Percentiles rank a stretch among this genome's conserved stretches.
Conservation (phyloP, 1,139 yeast genomes). For the Diutina pseudorugosa region DNA sequence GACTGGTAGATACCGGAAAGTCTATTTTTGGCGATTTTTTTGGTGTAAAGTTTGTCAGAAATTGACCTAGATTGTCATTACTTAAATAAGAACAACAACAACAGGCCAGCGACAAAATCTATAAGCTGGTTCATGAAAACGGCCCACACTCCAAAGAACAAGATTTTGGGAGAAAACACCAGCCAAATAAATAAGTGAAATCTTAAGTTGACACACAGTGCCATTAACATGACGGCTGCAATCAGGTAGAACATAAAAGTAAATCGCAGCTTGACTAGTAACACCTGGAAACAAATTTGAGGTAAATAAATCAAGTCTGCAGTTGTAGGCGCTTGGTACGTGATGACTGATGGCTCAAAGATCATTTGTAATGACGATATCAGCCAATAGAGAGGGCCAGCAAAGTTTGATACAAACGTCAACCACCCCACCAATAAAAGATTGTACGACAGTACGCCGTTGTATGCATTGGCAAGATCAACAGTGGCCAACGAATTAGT, state of each 20-base stretch:
- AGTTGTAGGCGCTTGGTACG: background rate
- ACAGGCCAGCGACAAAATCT: background rate
- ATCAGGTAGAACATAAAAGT: conserved; percentile 44
- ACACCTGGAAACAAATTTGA: conserved; percentile 12
- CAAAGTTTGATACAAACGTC: conserved; percentile 74
- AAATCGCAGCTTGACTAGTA: conserved; percentile 23
- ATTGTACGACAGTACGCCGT: conserved; percentile 65
- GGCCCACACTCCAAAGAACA: conserved; percentile 75
- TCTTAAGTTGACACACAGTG: conserved; percentile 63
- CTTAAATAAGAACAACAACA: background rate
- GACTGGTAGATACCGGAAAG: no score
- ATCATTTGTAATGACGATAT: conserved; percentile 37
- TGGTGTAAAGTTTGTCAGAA: no score
- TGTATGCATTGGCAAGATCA: conserved; percentile 84
- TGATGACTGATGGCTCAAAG: conserved; percentile 12
- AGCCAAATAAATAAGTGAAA: conserved; percentile 94
- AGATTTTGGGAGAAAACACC: conserved; percentile 85
- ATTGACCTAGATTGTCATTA: no score
- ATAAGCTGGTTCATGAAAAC: conserved; percentile 27
- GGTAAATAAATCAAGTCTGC: background rate
- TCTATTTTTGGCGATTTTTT: no score
- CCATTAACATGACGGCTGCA: conserved; percentile 44
- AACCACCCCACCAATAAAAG: conserved; percentile 64
- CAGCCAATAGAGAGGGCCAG: conserved; percentile 80
- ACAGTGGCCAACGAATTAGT: conserved; percentile 88